These are phyloP conservation scores for Phytophthora pluvialis DNA, from an alignment of 352 stramenopile species.

Conservation along the genomic window DNA sequence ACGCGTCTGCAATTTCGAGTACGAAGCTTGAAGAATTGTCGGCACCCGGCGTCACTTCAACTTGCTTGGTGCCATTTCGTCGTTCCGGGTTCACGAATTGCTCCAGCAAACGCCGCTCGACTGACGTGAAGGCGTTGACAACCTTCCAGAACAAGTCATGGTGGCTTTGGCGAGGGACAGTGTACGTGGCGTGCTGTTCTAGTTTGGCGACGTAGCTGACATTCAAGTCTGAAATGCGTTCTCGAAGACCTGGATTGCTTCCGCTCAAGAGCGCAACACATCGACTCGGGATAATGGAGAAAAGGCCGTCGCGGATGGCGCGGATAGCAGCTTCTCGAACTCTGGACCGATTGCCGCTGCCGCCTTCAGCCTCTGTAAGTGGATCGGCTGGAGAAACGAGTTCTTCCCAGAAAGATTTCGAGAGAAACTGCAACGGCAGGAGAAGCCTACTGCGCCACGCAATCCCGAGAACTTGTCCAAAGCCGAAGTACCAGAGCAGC, in stretches of 20 bases:
- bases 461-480: conserved; percentile 69
- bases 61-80: conserved; percentile 13
- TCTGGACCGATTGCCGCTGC: not conserved
- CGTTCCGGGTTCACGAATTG: conserved; percentile 53
- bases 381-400: conserved; percentile 19
- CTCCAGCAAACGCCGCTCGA: conserved; percentile 50
- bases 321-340: conserved; percentile 33
- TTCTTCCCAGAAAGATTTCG: conserved; percentile 48
- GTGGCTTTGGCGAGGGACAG: conserved; percentile 23
- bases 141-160: conserved; percentile 62
- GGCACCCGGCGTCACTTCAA: not conserved
- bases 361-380: not conserved
- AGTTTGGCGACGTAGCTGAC: conserved; percentile 36
- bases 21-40: conserved; percentile 27
- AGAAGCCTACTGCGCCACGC: conserved; percentile 57
- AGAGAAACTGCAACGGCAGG: conserved; percentile 64
- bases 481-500: conserved; percentile 58
- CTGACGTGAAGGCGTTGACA: conserved; percentile 44
- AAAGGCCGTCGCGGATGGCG: conserved; percentile 60
- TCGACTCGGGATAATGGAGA: conserved; percentile 54
- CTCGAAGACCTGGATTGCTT: conserved; percentile 36
- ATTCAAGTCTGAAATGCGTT: conserved; percentile 43
- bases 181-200: conserved; percentile 40
- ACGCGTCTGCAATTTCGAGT: conserved; percentile 52
- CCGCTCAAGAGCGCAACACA: conserved; percentile 54